Percentiles rank a stretch among this genome's conserved stretches.
Evolutionary conservation across 805 yeast genomes (phyloP).

Genomic region (Schwanniomyces pseudopolymorphus): DNA sequence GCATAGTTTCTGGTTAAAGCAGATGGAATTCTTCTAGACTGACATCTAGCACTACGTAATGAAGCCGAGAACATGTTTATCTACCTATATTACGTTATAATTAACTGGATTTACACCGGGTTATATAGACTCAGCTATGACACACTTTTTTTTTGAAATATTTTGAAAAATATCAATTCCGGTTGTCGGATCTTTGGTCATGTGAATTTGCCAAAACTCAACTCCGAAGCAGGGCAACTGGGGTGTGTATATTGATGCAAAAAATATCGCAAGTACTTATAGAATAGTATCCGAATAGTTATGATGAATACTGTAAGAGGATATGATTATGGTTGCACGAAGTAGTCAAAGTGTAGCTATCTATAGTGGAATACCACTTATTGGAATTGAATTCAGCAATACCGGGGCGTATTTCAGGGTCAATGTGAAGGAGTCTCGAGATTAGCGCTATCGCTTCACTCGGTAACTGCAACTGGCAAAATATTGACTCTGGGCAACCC

Average conservation of each 20-base stretch:
- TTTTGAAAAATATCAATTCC: conserved; percentile 2
- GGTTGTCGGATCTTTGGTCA: conserved; percentile 1
- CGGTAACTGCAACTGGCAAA: neutral
- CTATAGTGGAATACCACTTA: neutral
- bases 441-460: neutral
- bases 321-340: neutral
- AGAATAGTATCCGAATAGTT: too few relatives aligned
- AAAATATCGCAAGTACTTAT: too few relatives aligned
- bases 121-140: neutral
- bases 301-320: neutral
- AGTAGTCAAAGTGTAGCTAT: neutral
- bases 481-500: neutral
- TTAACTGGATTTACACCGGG: neutral
- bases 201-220: neutral
- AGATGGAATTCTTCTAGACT: conserved; percentile 12
- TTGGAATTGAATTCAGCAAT: neutral
- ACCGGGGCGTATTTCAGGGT: neutral
- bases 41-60: conserved; percentile 25
- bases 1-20: conserved; percentile 47
- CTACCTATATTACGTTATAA: neutral
- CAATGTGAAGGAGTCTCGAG: neutral
- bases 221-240: neutral
- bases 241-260: too few relatives aligned
- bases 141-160: neutral
- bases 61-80: conserved; percentile 27